Percentiles rank a stretch among this genome's conserved stretches.
These are phyloP conservation scores for Fusarium duplospermum DNA, from an alignment of 2,329 filamentous ascomycete species.

Conservation along the genomic window DNA sequence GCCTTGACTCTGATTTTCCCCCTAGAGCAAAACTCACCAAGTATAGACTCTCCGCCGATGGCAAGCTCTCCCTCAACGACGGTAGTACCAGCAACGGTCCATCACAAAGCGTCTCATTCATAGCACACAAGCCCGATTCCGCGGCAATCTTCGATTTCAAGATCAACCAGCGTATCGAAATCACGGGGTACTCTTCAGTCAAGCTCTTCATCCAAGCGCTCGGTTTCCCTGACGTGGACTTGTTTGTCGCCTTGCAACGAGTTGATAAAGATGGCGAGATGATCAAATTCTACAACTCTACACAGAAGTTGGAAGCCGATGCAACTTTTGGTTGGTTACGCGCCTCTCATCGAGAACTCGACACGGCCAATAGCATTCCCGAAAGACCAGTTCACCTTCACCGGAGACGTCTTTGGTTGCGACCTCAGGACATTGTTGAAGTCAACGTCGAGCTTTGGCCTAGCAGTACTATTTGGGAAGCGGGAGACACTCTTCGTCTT, in stretches of 20 bases:
- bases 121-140: neutral
- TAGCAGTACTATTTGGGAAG: slow-evolving; percentile 10
- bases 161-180: neutral
- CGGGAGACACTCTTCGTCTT: slow-evolving; percentile 5
- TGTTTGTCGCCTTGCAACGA: neutral
- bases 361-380: neutral
- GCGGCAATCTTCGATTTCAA: neutral
- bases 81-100: neutral
- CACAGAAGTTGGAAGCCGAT: neutral
- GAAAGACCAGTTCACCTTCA: neutral
- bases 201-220: neutral
- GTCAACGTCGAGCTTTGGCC: slow-evolving; percentile 21
- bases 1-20: neutral
- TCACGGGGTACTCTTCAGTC: neutral
- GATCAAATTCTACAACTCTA: neutral
- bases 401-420: slow-evolving; percentile 3
- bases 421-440: slow-evolving; percentile 4
- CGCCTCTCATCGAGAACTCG: neutral
- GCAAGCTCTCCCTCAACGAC: neutral
- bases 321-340: neutral
- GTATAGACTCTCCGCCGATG: neutral
- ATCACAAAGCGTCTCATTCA: neutral
- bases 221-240: neutral
- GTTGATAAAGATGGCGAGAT: neutral
- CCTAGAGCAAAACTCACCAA: neutral